A percentile compares a stretch with the other conserved stretches of the same genome.
phyloP scores from a whole-genome alignment of 1,284 basidiomycete species.

The Sanghuangporus weigelae region DNA sequence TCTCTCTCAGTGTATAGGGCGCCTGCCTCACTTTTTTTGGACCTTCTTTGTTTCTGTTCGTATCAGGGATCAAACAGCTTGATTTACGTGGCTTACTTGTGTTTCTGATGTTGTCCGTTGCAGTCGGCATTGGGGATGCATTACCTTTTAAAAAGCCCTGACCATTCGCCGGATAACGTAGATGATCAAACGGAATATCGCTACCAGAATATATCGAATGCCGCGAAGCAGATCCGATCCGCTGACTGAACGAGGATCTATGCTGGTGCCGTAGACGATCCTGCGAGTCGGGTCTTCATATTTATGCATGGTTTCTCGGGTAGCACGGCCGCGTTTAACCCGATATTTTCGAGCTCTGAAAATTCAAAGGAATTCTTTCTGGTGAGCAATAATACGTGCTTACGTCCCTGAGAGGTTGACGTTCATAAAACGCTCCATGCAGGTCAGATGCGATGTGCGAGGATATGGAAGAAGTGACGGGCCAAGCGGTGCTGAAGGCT shows the following conservation, averaged over 20 bases:
- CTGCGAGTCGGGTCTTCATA: neutral
- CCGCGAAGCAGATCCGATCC: conserved; percentile 14
- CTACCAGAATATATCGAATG: neutral
- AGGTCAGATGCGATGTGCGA: conserved; percentile 6
- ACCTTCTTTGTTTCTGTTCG: no score
- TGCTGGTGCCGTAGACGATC: conserved; percentile 8
- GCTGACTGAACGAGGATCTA: conserved; percentile 10
- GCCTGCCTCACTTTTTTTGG: no score
- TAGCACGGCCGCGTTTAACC: neutral
- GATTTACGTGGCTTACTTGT: no score
- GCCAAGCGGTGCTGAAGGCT: neutral
- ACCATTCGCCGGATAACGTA: neutral
- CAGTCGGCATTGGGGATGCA: no score
- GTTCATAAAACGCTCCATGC: neutral
- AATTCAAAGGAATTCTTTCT: conserved; percentile 19
- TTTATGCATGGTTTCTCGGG: conserved; percentile 9
- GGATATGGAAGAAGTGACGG: conserved; percentile 4
- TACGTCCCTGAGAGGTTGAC: neutral
- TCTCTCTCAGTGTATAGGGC: no score
- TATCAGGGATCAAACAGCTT: no score
- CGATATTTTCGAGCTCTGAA: conserved; percentile 4
- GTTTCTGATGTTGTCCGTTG: no score
- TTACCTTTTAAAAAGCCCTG: neutral
- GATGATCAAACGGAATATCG: neutral
- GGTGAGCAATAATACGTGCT: conserved; percentile 12